Evolutionary conservation across 257 asterid genomes (phyloP).

Genomic region (Solanum bulbocastanum): DNA sequence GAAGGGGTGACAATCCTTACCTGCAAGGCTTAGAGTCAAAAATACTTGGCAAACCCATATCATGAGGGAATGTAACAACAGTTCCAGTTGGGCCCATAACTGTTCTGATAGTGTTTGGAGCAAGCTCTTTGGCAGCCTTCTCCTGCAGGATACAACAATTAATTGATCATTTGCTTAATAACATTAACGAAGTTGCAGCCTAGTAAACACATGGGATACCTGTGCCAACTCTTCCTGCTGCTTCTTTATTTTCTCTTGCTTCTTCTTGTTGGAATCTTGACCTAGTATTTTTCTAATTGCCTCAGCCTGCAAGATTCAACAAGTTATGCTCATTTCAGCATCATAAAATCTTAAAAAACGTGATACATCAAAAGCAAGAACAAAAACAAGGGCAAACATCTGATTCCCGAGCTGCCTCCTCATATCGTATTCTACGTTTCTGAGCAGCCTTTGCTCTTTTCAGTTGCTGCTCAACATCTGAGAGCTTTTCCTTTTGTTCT

Average conservation of each 20-base stretch:
- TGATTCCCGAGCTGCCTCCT: slow-evolving; percentile 29
- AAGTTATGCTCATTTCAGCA: neutral
- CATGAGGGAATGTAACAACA: slow-evolving; percentile 60
- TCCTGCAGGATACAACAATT: slow-evolving; percentile 24
- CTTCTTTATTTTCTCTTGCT: slow-evolving; percentile 76
- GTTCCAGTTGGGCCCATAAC: slow-evolving; percentile 83
- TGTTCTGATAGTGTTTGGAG: slow-evolving; percentile 60
- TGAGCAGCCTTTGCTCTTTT: slow-evolving; percentile 36
- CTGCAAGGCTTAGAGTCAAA: slow-evolving; percentile 46
- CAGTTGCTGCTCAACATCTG: slow-evolving; percentile 34
- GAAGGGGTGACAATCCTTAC: slow-evolving; percentile 10
- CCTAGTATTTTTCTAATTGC: slow-evolving; percentile 90
- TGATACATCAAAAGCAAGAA: neutral
- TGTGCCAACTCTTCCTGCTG: slow-evolving; percentile 86
- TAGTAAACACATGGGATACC: slow-evolving; percentile 27
- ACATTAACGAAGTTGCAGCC: neutral
- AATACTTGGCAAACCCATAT: slow-evolving; percentile 65
- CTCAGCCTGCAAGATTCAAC: slow-evolving; percentile 22
- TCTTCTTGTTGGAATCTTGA: slow-evolving; percentile 88
- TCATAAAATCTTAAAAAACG: neutral
- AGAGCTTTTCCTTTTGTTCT: slow-evolving; percentile 36
- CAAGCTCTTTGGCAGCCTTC: slow-evolving; percentile 60
- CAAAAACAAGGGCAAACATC: slow-evolving; percentile 17
- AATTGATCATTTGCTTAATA: neutral
- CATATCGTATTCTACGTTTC: slow-evolving; percentile 29